These are phyloP conservation scores for Neonectria magnoliae DNA, from an alignment of 2,329 filamentous ascomycete genomes.

Conservation along the genomic window DNA sequence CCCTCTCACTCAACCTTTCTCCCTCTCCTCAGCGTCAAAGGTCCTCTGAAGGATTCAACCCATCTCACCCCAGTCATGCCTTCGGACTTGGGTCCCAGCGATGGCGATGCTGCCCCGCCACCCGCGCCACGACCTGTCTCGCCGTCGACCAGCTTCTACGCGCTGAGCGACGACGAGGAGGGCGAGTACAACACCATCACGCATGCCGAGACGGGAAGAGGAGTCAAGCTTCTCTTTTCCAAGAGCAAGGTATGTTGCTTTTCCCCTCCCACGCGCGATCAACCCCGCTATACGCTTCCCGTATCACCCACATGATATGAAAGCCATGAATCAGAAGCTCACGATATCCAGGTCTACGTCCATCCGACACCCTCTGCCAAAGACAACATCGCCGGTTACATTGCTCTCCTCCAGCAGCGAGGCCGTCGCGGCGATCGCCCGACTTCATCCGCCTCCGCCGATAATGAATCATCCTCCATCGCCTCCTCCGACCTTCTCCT, in stretches of 20 bases:
- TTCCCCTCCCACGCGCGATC: not conserved
- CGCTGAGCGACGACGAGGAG: conserved; percentile 95
- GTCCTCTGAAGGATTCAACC: conserved; percentile 2
- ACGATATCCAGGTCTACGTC: conserved; percentile 79
- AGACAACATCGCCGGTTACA: conserved; percentile 95
- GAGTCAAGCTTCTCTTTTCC: conserved; percentile 92
- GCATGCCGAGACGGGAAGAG: conserved; percentile 77
- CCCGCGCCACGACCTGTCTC: conserved; percentile 63
- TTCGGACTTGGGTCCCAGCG: conserved; percentile 32
- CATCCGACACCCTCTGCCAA: conserved; percentile 92
- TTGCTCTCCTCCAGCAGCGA: conserved; percentile 93
- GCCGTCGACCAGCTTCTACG: conserved; percentile 90
- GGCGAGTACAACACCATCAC: conserved; percentile 94
- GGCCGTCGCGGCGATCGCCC: conserved; percentile 55
- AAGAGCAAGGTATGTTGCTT: conserved; percentile 85
- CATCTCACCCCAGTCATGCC: conserved; percentile 30
- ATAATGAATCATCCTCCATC: conserved; percentile 51
- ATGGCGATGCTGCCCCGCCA: conserved; percentile 37
- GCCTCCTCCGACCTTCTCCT: conserved; percentile 81
- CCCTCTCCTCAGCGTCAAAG: not conserved
- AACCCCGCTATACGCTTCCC: not conserved
- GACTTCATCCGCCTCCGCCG: conserved; percentile 42
- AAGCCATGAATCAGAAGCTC: conserved; percentile 7
- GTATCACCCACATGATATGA: not conserved
- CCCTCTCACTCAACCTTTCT: not conserved